Conservation (phyloP, 805 yeast species). For the Saturnispora diversa region DNA sequence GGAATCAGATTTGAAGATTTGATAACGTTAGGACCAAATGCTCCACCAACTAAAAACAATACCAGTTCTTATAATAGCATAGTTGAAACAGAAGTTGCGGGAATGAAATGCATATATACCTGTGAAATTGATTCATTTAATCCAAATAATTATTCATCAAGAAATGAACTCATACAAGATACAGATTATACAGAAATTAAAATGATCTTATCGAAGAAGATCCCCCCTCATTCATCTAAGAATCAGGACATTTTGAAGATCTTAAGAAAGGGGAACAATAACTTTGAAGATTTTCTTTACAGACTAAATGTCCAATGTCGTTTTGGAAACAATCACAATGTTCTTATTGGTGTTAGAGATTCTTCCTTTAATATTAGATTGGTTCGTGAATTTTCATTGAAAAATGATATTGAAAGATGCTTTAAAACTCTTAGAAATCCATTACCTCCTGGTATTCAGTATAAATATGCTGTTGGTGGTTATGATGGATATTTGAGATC, state of each 20-base stretch:
- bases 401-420: conserved; percentile 12
- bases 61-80: conserved; percentile 10
- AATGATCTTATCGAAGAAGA: conserved; percentile 12
- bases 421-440: conserved; percentile 6
- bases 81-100: conserved; percentile 6
- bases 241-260: conserved; percentile 7
- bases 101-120: conserved; percentile 10
- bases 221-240: conserved; percentile 8
- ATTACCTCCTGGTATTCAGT: conserved; percentile 1
- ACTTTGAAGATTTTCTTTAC: conserved; percentile 10
- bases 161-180: not conserved
- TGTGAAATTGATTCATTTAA: conserved; percentile 15
- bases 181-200: conserved; percentile 16
- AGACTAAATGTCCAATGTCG: conserved; percentile 13
- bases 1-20: conserved; percentile 20
- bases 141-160: not conserved
- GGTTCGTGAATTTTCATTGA: conserved; percentile 8
- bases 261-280: conserved; percentile 9
- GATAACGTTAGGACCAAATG: conserved; percentile 9
- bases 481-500: conserved; percentile 9
- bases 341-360: conserved; percentile 17
- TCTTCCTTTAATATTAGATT: conserved; percentile 11
- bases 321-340: conserved; percentile 10
- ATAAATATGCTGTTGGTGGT: conserved; percentile 1
- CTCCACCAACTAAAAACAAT: conserved; percentile 14